Evolutionary conservation across 208 protist species (phyloP), one percentile per base, ranked within the genome.

Genomic region (Trypanosoma boissoni): DNA sequence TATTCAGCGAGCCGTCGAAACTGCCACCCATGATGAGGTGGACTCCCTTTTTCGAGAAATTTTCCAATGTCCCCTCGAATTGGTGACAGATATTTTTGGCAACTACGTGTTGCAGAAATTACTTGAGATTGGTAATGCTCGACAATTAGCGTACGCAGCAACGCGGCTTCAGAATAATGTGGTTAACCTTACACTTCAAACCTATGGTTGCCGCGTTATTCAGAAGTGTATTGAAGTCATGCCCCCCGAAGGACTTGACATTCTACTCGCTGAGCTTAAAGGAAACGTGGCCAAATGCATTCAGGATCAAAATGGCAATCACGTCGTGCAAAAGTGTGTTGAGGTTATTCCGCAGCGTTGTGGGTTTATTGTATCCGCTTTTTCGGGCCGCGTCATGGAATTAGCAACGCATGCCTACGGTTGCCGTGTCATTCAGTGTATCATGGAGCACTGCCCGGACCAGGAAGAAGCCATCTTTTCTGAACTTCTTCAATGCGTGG

Each of bases 311-410:
- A 99, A 99, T 75, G 98, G 98, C 39, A 99, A 99, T 78, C 98
- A 99, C 79, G 98, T 99, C 16, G 97, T 99, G 24, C 98, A 99
- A 77, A 99, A 99, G 69, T 99, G 97, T 70, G 99, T 99, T 23
- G 98, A 99, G 79, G 80, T 91, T 10, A 85, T 99, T 20, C 84
- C 95, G 20, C 65, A 93, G 12, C 68, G 93, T 28, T 86, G 87
- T 36, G 90, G 96, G 56, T 99, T 99, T 66, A 98, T 99, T 61
- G 94, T 99, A 14, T 94, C 98, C 18, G 80, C 95, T 32, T 98
- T 99, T 70, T 46, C 86, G 2, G 95, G 96, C 9, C 88, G 95
- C 24, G 89, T 97, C 57, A 89, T 93, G 76, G 77, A 96, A 51
- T 78, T 99, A 42, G 97, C 98, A 3, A 98, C 85, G n/a, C 98